Evolutionary conservation across 768 basidiomycete genomes (phyloP), one percentile per base, ranked within the genome.

Genomic region (Leccinum broughii): DNA sequence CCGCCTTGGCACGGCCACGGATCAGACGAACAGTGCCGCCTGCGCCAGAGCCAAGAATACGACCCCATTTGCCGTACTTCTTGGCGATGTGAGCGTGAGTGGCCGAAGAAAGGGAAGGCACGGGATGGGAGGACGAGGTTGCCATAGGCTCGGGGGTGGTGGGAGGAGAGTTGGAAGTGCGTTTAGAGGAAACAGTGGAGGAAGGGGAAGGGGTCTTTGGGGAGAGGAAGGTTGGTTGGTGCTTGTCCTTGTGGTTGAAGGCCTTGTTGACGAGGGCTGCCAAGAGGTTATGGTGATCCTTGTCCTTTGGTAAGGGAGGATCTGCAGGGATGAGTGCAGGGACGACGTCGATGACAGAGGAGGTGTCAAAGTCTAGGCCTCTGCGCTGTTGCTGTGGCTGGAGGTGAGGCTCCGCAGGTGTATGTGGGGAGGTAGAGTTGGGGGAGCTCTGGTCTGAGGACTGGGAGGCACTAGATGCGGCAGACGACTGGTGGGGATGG

Each of bases 21-120:
- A 99, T 96, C 65, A 99, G 85, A 30, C 97, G 85, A 50, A 99
- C 97, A 0, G 97, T 99, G 26, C 97, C 97, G n/a, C 97, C 97
- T 6, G 96, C 97, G 30, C 97, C 97, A 30, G 89, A 92, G 28
- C 97, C 97, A 9, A 99, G 85, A 17, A 97, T 86, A 55, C 92
- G 86, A 41, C 96, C 97, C 92, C 97, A 97, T 73, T 99, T 99
- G 64, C 97, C 97, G 67, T 99, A 99, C 81, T 98, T 98, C 79
- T 98, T 98, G n/a, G 90, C 79, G 59, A 99, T 80, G 73, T 97
- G 95, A 14, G 92, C 92, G 56, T 95, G 88, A 3, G 92, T 93
- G 6, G 90, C 92, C 53, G 88, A 86, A 14, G 90, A 86, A 24
- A 94, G 84, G 3, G 91, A 90, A 26, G 80, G 72, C 39, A 85